Evolutionary conservation across 345 rosid species (phyloP).

Genomic region (Heritiera littoralis): DNA sequence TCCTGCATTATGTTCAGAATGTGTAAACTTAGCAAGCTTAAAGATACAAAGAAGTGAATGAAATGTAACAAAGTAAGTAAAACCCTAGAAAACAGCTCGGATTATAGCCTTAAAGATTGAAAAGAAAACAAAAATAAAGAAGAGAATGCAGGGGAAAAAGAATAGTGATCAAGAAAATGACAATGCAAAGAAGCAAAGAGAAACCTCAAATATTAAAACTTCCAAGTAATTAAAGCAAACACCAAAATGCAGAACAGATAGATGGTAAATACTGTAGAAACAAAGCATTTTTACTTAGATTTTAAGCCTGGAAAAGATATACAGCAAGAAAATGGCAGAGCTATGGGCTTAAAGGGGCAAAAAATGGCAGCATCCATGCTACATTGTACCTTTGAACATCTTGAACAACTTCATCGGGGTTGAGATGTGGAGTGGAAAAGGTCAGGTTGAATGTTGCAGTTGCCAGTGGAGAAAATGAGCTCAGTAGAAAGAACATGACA

Average conservation of each 20-base stretch:
- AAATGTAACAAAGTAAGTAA: not conserved
- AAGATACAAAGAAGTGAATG: not conserved
- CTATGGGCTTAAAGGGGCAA: conserved; percentile 9
- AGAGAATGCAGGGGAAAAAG: not conserved
- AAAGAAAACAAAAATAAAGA: not conserved
- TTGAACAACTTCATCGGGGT: conserved; percentile 75
- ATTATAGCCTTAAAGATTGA: not conserved
- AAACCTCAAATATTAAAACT: not conserved
- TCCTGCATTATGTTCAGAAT: conserved; percentile 43
- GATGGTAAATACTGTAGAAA: no score
- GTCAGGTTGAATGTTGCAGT: conserved; percentile 57
- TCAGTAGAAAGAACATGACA: conserved; percentile 43
- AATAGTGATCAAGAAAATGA: not conserved
- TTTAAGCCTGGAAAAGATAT: not conserved
- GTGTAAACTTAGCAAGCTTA: not conserved
- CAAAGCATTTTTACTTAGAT: not conserved
- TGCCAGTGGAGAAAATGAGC: conserved; percentile 38
- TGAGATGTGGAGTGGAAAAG: conserved; percentile 59
- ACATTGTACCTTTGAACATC: conserved; percentile 71
- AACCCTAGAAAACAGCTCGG: not conserved
- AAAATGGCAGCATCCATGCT: not conserved
- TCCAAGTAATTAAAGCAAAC: not conserved
- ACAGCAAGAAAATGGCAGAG: conserved; percentile 7
- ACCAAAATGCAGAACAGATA: not conserved
- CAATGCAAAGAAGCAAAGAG: conserved; percentile 1